Evolutionary conservation across 2,329 filamentous ascomycete genomes (phyloP), one percentile per base, ranked within the genome.

Genomic region (Claviceps fusiformis): DNA sequence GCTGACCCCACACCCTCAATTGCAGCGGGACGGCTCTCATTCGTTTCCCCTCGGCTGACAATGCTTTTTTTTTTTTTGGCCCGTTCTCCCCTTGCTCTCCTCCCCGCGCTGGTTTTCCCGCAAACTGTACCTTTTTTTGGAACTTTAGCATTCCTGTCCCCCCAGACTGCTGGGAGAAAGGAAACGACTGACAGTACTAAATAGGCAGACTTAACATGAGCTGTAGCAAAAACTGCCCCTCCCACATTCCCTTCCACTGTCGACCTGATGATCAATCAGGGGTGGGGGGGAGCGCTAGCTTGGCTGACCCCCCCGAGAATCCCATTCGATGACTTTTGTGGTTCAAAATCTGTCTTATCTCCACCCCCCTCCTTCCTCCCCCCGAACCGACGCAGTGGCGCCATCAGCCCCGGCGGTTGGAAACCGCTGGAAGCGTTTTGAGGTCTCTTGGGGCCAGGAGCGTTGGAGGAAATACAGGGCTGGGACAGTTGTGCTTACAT

Each of bases 351-450:
- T 5, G 39, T 41, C 39, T 19, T 41, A n/a, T 8, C 2, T n/a
- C 2, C 39, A 41, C 39, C 6, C 31, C 31, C 5, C 11, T 19
- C 19, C 19, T 19, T 19, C 19, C 19, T 19, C 35, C 35, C 35
- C 8, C 15, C 39, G 39, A 41, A 5, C 39, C 39, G 39, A n/a
- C 39, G 15, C 17, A n/a, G 15, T 41, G 35, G 35, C 35, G 54
- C 50, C 55, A 49, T 52, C 50, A 33, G 47, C 17, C 43, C 45
- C 53, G 39, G 56, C 54, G 54, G 37, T 50, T 61, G 59, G 60
- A 61, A 60, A 58, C 54, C 54, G 50, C 59, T 61, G 59, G 59
- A 61, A 60, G 53, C 49, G 5, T 33, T 33, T 19, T 19, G 47
- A 48, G 10, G 45, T 41, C 13, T 6, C 24, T 19, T 19, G 29